Evolutionary conservation across 1,139 yeast genomes (phyloP).

Genomic region (Kluyveromyces sp.): DNA sequence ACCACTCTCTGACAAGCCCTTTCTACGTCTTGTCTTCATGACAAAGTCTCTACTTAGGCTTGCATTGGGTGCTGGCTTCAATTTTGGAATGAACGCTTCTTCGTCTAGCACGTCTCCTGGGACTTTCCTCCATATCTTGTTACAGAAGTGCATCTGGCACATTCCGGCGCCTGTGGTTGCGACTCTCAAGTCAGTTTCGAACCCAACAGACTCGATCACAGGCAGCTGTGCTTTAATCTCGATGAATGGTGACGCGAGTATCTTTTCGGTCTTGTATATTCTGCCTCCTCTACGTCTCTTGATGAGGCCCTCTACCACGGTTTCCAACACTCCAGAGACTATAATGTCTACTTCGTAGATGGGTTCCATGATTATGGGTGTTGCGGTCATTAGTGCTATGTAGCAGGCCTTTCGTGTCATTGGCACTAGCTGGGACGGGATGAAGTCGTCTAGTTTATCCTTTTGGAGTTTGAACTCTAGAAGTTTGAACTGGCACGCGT

Average conservation of each 20-base stretch:
- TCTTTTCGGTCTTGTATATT: conserved; percentile 43
- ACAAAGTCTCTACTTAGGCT: conserved; percentile 84
- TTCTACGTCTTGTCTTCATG: conserved; percentile 78
- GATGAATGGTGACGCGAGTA: conserved; percentile 69
- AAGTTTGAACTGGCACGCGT: conserved; percentile 64
- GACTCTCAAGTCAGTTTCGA: conserved; percentile 76
- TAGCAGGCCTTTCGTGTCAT: conserved; percentile 80
- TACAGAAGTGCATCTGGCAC: conserved; percentile 55
- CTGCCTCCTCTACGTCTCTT: conserved; percentile 59
- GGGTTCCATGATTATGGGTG: conserved; percentile 81
- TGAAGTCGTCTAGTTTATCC: conserved; percentile 34
- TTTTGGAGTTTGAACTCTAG: conserved; percentile 51
- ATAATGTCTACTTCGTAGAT: conserved; percentile 55
- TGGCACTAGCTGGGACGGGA: conserved; percentile 69
- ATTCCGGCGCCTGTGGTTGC: conserved; percentile 74
- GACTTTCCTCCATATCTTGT: conserved; percentile 57
- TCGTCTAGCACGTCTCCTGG: conserved; percentile 90
- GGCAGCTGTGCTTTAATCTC: conserved; percentile 64
- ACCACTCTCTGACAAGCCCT: conserved; percentile 64
- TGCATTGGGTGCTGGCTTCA: conserved; percentile 64
- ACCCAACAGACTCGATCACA: conserved; percentile 82
- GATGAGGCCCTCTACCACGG: conserved; percentile 45
- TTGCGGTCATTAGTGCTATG: conserved; percentile 69
- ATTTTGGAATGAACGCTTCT: conserved; percentile 52
- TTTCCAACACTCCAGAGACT: conserved; percentile 43